Evolutionary conservation across 305 asterid genomes (phyloP).

Genomic region (Salvia sclarea): DNA sequence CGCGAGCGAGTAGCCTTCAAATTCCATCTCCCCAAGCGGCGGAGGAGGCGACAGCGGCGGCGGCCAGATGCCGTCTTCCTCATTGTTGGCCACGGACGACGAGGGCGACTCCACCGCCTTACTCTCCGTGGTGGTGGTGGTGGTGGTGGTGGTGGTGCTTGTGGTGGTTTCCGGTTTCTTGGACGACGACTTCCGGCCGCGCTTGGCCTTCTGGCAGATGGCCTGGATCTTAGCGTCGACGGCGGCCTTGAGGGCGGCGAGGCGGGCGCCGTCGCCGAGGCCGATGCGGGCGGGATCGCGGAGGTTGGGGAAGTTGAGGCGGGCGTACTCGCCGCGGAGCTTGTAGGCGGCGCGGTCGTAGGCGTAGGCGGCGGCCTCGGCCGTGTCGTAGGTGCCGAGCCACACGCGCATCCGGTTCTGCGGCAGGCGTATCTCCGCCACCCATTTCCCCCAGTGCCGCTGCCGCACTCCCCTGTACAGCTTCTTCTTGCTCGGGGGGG

Average conservation of each 20-base stretch:
- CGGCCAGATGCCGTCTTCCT: constrained; percentile 49
- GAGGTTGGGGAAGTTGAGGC: constrained; percentile 71
- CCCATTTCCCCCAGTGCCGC: constrained; percentile 98
- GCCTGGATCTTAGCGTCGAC: constrained; percentile 85
- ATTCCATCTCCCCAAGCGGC: constrained; percentile 36
- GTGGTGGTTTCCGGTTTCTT: constrained; percentile 21
- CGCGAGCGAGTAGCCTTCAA: constrained; percentile 61
- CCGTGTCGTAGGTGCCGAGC: constrained; percentile 86
- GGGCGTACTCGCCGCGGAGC: constrained; percentile 87
- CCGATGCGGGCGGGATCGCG: constrained; percentile 56
- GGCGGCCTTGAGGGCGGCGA: constrained; percentile 55
- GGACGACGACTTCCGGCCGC: constrained; percentile 46
- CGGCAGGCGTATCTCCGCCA: constrained; percentile 85
- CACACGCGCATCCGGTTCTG: constrained; percentile 85
- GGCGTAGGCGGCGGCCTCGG: constrained; percentile 89
- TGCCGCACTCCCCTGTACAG: constrained; percentile 85
- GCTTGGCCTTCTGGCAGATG: constrained; percentile 63
- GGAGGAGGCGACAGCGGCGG: constrained; percentile 20
- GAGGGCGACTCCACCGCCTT: constrained; percentile 29
- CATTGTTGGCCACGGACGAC: constrained; percentile 22
- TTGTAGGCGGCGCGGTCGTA: constrained; percentile 83
- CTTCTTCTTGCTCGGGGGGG: constrained; percentile 57
- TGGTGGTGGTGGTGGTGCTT: constrained; percentile 1
- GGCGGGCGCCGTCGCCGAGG: constrained; percentile 47
- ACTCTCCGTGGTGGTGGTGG: constrained; percentile 15